Base-by-base conservation (phyloP, 2,329 filamentous ascomycete genomes). In the Periconia digitata region DNA sequence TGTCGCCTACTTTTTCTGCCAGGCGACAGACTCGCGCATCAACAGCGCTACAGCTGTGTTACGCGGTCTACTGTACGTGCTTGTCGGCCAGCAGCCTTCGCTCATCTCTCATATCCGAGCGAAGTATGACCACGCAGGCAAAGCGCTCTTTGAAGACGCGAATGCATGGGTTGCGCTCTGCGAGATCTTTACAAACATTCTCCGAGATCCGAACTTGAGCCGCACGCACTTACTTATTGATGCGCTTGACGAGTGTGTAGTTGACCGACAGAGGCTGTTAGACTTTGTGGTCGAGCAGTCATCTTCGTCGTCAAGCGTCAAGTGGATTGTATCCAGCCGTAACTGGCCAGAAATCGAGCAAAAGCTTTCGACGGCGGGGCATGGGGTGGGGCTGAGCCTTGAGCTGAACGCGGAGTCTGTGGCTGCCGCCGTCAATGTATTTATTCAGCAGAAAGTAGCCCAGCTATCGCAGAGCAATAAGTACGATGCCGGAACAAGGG, bases 311-410 rank as follows among this genome's bases (percentile, higher is more conserved):
- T 76, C 0, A 10, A 35, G 37, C 20, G 49, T 49, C 12, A 51
- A 49, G 40, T 48, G 45, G 45, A 16, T 51, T 18, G 18, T 51
- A 5, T 74, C 74, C 0, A 79, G 77, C 43, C 76, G 77, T 3
- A 76, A 77, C 21, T 63, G 51, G 59, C 55, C 37, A 2, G 49
- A 0, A 0, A 75, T 79, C 39, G 63, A 74, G 39, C 45, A 66
- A 17, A 35, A 37, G 1, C 52, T 78, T 2, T 46, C 51, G 7
- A 10, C 6, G 2, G 41, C 44, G 0, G 34, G 43, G 2, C 27
- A 63, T 6, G 60, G 58, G 18, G n/a, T 54, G 3, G 63, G 50
- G 32, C 43, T 76, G 1, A 46, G 46, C 21, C 66, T 60, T 17
- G 58, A 77, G 40, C 51, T 73, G 29, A 76, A 75, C 49, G 32